Conservation (phyloP, 202 grass and related monocot species). For the Dendrocalamus latiflorus region DNA sequence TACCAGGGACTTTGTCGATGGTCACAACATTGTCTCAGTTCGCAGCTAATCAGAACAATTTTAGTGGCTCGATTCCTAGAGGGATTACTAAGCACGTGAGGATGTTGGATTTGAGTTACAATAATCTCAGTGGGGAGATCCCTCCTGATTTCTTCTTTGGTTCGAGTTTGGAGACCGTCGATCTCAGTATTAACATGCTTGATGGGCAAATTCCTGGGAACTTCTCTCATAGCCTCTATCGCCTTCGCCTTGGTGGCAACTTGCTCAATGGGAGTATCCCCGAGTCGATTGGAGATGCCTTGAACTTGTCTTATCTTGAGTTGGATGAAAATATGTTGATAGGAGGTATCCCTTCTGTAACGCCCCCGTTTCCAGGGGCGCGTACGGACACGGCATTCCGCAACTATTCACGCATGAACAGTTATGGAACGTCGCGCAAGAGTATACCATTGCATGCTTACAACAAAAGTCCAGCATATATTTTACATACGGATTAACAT, state of each 20-base stretch:
- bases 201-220: too few species aligned
- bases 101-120: slow-evolving; percentile 81
- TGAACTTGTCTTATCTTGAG: slow-evolving; percentile 44
- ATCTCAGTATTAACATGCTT: too few species aligned
- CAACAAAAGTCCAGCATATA: too few species aligned
- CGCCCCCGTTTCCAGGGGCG: too few species aligned
- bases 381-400: too few species aligned
- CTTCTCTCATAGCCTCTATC: too few species aligned
- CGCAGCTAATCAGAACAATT: slow-evolving; percentile 56
- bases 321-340: slow-evolving; percentile 41
- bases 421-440: too few species aligned
- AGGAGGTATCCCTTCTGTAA: slow-evolving; percentile 39
- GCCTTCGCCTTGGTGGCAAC: too few species aligned
- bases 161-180: too few species aligned
- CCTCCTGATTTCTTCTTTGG: slow-evolving; percentile 24
- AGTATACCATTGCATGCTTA: too few species aligned
- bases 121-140: slow-evolving; percentile 32
- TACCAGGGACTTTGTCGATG: slow-evolving; percentile 22
- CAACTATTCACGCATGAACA: too few species aligned
- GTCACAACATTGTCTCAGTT: slow-evolving; percentile 29
- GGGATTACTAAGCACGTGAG: slow-evolving; percentile 35
- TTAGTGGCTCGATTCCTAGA: background rate
- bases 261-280: slow-evolving; percentile 41
- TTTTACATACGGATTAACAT: too few species aligned
- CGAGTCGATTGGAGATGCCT: background rate